phyloP scores from a whole-genome alignment of 2,329 filamentous ascomycete genomes.

The Apiospora marii region DNA sequence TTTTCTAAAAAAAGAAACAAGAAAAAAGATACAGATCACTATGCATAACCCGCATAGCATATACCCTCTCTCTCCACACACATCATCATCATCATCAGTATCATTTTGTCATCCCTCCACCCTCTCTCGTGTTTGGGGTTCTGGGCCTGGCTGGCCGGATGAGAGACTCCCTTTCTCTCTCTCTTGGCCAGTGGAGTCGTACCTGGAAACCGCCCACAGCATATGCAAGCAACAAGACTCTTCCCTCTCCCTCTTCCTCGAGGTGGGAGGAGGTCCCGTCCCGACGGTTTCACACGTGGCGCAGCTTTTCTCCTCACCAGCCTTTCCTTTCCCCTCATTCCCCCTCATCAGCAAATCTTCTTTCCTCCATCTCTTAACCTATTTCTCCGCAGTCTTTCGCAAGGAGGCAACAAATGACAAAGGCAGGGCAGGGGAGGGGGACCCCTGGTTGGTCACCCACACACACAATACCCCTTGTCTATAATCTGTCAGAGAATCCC shows the following conservation, averaged over 20 bases:
- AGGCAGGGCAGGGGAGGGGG: neutral
- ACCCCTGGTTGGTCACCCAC: neutral
- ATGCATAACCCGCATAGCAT: neutral
- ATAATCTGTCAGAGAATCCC: slow-evolving; percentile 8
- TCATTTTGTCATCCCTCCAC: neutral
- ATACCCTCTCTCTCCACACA: neutral
- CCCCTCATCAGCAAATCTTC: neutral
- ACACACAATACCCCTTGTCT: neutral
- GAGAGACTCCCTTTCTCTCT: neutral
- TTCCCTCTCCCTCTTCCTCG: neutral
- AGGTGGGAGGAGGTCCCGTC: neutral
- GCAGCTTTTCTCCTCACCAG: neutral
- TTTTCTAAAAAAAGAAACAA: neutral
- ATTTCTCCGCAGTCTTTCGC: neutral
- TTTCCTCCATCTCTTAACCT: neutral
- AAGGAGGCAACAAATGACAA: neutral
- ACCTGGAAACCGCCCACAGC: neutral
- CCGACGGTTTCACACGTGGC: slow-evolving; percentile 16
- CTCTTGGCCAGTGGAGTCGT: neutral
- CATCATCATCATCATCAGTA: neutral
- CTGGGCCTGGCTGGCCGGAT: neutral
- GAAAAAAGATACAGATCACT: neutral
- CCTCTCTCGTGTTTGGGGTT: neutral
- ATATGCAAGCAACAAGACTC: neutral
- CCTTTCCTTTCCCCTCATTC: neutral